phyloP scores from a whole-genome alignment of 805 yeast genomes.

The Yarrowia bubula region DNA sequence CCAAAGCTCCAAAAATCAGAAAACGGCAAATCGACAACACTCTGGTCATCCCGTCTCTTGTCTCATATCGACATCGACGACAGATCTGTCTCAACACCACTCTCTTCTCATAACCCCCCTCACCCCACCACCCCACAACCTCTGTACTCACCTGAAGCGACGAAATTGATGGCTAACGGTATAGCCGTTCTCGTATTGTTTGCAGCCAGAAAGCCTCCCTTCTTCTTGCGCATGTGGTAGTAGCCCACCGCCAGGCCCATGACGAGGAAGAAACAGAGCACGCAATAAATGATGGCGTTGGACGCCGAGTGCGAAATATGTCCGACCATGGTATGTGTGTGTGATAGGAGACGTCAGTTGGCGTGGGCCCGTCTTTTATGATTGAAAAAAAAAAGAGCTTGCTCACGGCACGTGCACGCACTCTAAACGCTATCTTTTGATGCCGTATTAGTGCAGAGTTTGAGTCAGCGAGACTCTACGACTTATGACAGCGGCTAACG shows the following conservation, averaged over 20 bases:
- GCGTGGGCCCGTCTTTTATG: neutral
- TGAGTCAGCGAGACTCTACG: no score
- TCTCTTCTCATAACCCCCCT: neutral
- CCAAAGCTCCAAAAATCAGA: no score
- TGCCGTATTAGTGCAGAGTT: neutral
- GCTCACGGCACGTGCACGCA: constrained; percentile 1
- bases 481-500: no score
- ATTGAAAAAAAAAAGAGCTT: neutral
- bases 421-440: neutral
- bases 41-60: no score
- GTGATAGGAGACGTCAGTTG: neutral
- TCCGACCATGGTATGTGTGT: neutral
- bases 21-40: no score
- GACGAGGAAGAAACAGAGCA: constrained; percentile 55
- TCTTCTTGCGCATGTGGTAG: constrained; percentile 44
- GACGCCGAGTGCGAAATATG: constrained; percentile 51
- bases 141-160: constrained; percentile 78
- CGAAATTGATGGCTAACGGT: constrained; percentile 84
- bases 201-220: constrained; percentile 61
- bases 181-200: constrained; percentile 68
- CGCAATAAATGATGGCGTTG: constrained; percentile 61
- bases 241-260: constrained; percentile 64
- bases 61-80: no score
- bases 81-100: neutral
- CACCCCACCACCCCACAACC: neutral